A percentile compares a stretch with the other conserved stretches of the same genome.
Evolutionary conservation across 2,329 filamentous ascomycete species (phyloP).

Genomic region (Colletotrichum kahawae): DNA sequence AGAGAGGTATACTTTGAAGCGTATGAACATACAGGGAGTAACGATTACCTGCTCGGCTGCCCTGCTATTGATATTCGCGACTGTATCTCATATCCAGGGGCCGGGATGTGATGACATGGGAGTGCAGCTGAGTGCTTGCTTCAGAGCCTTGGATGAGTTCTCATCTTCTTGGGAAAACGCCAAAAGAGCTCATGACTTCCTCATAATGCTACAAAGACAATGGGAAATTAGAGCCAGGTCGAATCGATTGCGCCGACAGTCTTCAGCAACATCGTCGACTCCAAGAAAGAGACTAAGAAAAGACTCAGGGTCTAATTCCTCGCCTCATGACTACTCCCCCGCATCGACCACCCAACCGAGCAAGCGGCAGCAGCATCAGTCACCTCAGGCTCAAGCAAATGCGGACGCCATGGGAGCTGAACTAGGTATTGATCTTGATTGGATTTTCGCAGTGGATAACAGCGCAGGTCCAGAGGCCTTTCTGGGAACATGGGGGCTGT

Average conservation of each 20-base stretch:
- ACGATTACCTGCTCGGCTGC: not conserved
- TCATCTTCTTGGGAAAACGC: slow-evolving; percentile 26
- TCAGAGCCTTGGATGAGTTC: not conserved
- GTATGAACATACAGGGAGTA: not conserved
- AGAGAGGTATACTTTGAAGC: not conserved
- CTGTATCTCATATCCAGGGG: not conserved
- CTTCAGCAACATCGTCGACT: not conserved
- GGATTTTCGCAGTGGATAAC: not conserved
- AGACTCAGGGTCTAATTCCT: not conserved
- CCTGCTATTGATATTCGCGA: not conserved
- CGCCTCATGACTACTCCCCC: not conserved
- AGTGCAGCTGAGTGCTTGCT: not conserved
- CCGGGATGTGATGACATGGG: not conserved
- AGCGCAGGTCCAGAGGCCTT: not conserved
- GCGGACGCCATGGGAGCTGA: not conserved
- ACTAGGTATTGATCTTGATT: not conserved
- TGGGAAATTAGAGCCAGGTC: not conserved
- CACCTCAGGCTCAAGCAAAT: not conserved
- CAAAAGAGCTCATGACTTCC: slow-evolving; percentile 26
- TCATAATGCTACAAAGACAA: slow-evolving; percentile 24
- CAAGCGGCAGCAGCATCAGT: not conserved
- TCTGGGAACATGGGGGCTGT: not conserved
- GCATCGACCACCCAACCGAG: not conserved
- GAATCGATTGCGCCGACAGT: not conserved
- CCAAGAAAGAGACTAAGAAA: not conserved